Base-by-base conservation (phyloP, 2,329 filamentous ascomycete genomes). In the Sporothrix inflata region DNA sequence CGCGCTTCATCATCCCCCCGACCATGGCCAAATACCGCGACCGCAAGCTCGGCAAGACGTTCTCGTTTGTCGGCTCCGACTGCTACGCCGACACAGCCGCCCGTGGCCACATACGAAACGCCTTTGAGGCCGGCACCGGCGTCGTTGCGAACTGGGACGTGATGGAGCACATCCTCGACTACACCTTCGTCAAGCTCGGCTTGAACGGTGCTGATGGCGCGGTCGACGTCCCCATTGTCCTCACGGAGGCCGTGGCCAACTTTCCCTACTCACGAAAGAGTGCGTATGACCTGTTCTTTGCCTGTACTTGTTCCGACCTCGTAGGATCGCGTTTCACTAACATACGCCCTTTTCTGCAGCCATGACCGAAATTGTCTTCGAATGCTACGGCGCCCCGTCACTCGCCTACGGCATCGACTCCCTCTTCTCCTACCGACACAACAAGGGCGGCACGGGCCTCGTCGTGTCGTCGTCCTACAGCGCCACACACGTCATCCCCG, bases 101-200 rank as follows among this genome's bases (percentile, higher is more conserved):
- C 27, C 89, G 93, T 72, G 93, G 94, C 12, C 96, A 98, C 80
- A 91, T 97, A 73, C 91, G 95, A 79, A 92, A 93, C 80, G 91
- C 94, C 1, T 98, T 98, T 77, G 96, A 99, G 80, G 88, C 91
- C 1, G 94, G 94, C 30, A 95, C 91, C 60, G 95, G 94, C 75
- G 91, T 99, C 65, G 90, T 98, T 74, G 94, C 93, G 81, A 98
- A 98, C 80, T 99, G 97, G 94, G 96, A 99, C 81, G 94, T 94
- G 45, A 94, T 97, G 89, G 96, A 99, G 81, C 94, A 95, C 73
- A 86, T 98, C 5, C 83, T 99, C 63, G 96, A 99, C 83, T 98
- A 98, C 81, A 88, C 94, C 55, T 99, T 99, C 80, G 86, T 98
- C 76, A 98, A 98, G 83, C 84, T 99, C 71, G 96, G 96, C 4